Base-by-base conservation (phyloP, 305 asterid species). In the Fraxinus platypoda region DNA sequence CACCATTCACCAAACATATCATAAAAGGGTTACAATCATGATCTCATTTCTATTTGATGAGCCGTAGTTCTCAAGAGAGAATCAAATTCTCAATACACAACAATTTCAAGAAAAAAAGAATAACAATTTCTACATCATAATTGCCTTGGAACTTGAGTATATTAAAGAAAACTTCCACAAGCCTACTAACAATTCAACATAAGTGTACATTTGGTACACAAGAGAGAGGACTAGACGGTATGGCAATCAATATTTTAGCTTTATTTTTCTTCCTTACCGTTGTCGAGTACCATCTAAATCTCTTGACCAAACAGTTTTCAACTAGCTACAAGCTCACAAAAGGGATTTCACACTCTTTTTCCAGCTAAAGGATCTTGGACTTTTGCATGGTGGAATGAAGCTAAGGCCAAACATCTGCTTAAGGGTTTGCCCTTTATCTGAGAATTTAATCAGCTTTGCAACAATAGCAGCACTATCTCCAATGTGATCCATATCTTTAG, bases 321-420 rank as follows among this genome's bases (percentile, higher is more conserved):
- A 70, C 6, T 68, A 4, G 46, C 49, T 43, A 79, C 7, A 52
- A 74, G 75, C 82, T 94, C 88, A 90, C 59, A 88, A n/a, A 84
- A 90, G 93, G 83, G 95, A 84, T 8, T 89, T 59, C 91, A 84
- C 84, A 81, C 93, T 87, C 81, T 90, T 90, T 85, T 91, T 97
- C 99, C 98, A 94, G 85, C 95, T 84, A 83, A 95, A 97, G 8
- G 97, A 90, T 89, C 97, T 89, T 54, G 96, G 82, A 84, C 82
- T 86, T 68, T 74, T 62, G 57, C 92, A 88, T 5, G 93, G 90
- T 73, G 94, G 97, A 19, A 95, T 86, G 92, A 95, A 94, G 89
- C 94, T 95, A 80, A 97, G 97, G 59, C 98, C 98, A 83, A 95
- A 89, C 98, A 92, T 97, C 91, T 95, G 98, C 89, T 92, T 92